phyloP scores from a whole-genome alignment of 78 protist species.

The Dictyostelium firmibasis region DNA sequence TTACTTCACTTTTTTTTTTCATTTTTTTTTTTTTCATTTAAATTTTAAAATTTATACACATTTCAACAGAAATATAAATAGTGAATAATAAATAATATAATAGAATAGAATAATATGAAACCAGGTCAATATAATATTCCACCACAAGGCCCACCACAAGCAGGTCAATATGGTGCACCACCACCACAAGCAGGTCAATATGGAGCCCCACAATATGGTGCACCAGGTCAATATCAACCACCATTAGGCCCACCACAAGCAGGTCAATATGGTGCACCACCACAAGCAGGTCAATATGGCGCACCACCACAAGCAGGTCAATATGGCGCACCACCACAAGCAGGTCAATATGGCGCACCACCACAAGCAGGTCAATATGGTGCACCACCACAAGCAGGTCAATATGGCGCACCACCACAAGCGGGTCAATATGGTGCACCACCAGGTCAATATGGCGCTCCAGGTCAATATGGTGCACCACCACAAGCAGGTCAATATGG shows the following conservation, averaged over 20 bases:
- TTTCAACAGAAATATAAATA: too few relatives aligned
- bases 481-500: background rate
- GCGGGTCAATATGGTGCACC: conserved; percentile 21
- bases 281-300: too few relatives aligned
- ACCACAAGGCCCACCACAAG: conserved; percentile 23
- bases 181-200: background rate
- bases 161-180: conserved; percentile 38
- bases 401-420: background rate
- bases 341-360: conserved; percentile 9
- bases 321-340: background rate
- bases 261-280: background rate
- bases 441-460: conserved; percentile 46
- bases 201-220: background rate
- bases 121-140: conserved; percentile 38
- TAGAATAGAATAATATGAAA: background rate
- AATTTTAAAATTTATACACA: too few relatives aligned
- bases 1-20: too few relatives aligned
- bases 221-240: background rate
- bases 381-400: conserved; percentile 29
- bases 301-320: conserved; percentile 24
- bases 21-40: too few relatives aligned
- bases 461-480: conserved; percentile 46
- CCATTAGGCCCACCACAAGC: conserved; percentile 30
- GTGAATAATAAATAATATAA: too few relatives aligned
- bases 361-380: background rate